Evolutionary conservation across 2,329 filamentous ascomycete species (phyloP).

Genomic region (Ophiostoma ips): DNA sequence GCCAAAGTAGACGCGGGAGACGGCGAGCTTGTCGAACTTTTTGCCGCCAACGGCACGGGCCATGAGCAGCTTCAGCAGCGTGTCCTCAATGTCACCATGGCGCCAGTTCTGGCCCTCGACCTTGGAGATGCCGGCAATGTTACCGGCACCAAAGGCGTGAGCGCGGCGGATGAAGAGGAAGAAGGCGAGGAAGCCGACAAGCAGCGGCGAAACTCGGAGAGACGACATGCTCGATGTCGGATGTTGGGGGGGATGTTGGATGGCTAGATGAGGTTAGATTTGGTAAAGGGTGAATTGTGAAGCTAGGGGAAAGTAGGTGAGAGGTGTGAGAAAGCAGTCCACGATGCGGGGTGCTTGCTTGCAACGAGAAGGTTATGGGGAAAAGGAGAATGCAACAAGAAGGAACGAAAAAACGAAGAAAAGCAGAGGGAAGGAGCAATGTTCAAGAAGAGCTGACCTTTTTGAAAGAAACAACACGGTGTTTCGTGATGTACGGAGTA

Average conservation of each 20-base stretch:
- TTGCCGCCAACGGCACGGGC: constrained; percentile 51
- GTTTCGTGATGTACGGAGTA: neutral
- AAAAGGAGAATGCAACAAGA: neutral
- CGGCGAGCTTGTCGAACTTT: constrained; percentile 78
- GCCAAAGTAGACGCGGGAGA: constrained; percentile 86
- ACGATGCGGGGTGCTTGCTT: neutral
- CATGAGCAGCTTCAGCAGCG: constrained; percentile 57
- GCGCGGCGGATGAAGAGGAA: constrained; percentile 54
- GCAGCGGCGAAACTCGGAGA: constrained; percentile 33
- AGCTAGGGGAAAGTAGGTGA: too few relatives aligned
- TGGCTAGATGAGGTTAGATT: neutral
- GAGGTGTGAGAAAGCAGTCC: neutral
- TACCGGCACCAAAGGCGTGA: constrained; percentile 74
- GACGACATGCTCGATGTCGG: constrained; percentile 29
- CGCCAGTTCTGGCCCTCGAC: constrained; percentile 80
- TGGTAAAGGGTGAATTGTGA: neutral
- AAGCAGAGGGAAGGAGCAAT: neutral
- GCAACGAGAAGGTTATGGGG: neutral
- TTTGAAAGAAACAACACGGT: neutral
- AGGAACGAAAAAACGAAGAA: neutral
- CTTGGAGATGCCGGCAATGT: constrained; percentile 68
- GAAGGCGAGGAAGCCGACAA: constrained; percentile 45
- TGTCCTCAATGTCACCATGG: constrained; percentile 88
- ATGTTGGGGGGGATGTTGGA: neutral
- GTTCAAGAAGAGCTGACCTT: neutral